Base-by-base conservation (phyloP, 352 stramenopile species). In the Globisporangium barbulae region DNA sequence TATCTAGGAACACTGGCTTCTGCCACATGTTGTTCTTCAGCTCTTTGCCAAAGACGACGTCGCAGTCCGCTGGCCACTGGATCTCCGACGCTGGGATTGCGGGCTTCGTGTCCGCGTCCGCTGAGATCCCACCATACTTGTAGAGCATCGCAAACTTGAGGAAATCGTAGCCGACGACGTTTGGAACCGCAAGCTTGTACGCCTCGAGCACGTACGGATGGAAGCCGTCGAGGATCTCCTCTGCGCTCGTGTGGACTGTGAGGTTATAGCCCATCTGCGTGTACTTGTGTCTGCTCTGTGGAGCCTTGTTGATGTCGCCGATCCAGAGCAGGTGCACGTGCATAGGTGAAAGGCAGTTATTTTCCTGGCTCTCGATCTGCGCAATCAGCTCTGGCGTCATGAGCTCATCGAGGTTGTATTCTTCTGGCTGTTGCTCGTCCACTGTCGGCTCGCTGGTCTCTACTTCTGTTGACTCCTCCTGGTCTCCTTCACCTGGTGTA, bases 251-350 rank as follows among this genome's bases (percentile, higher is more conserved):
- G 44, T 62, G 52, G 6, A 69, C 22, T 17, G 57, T 59, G 22
- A 69, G 45, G 17, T 61, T 48, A 49, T 56, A 69, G 30, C 64
- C 57, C 2, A n/a, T 28, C 1, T 57, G n/a, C 0, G 28, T 30
- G 53, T 62, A 70, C 7, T 52, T 13, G 2, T 55, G 35, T 22
- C 57, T 53, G 17, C 15, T 41, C 3, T 12, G 21, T 15, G 64
- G 64, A 25, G 53, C 53, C 3, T 48, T 42, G 1, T 19, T 19
- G 3, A 70, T 12, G 2, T 70, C 59, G 3, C 64, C 64, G 45
- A 70, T 70, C 64, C 64, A 70, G 17, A 70, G 22, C n/a, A 65
- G 21, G 30, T 63, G 64, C 21, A 65, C 52, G 12, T 70, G 64
- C 35, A 61, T 62, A 21, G 58, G 58, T 2, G 12, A 31, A 12